Base-by-base conservation (phyloP, 768 basidiomycete species). In the Lentinus tigrinus region DNA sequence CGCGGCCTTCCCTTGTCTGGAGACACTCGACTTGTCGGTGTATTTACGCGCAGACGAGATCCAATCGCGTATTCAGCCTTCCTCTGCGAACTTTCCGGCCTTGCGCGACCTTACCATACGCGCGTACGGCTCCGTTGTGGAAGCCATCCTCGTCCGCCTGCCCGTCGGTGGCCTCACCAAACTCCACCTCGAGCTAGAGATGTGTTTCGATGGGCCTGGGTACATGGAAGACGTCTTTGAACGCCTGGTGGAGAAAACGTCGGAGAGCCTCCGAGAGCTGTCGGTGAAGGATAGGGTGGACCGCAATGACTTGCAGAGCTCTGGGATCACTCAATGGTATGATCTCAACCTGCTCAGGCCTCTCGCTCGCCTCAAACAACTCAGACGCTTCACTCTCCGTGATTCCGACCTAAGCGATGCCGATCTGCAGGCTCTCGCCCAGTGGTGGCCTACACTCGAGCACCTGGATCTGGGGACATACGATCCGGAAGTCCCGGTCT, bases 401-500 rank as follows among this genome's bases (percentile, higher is more conserved):
- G 66, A 64, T 8, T 67, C 69, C 5, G 65, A 62, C 52, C 56
- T 71, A 14, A 48, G 60, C 43, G 65, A 71, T 46, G 53, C 51
- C 6, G 69, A 70, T 51, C 42, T 70, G 11, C 61, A 57, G 11
- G 42, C 58, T 17, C 26, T 70, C 52, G 62, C 65, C 16, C 24
- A 40, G 48, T 70, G 70, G 69, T 71, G 70, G 70, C 65, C 66
- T 6, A 52, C 53, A 21, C 56, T 71, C 34, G 66, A 70, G 60
- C 59, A 65, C 9, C 61, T 71, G 21, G 50, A 47, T 37, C 58
- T 71, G 19, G 68, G 67, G 49, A 63, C 66, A 23, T 66, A 63
- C 52, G 34, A 6, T 31, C 31, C 31, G 7, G 31, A 31, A 6
- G 11, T 31, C 7, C 7, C 11, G 31, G 11, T 31, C 7, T 11